Evolutionary conservation across 129 eudicot species (phyloP), one percentile per base, ranked within the genome.

Genomic region (Mikania micrantha): DNA sequence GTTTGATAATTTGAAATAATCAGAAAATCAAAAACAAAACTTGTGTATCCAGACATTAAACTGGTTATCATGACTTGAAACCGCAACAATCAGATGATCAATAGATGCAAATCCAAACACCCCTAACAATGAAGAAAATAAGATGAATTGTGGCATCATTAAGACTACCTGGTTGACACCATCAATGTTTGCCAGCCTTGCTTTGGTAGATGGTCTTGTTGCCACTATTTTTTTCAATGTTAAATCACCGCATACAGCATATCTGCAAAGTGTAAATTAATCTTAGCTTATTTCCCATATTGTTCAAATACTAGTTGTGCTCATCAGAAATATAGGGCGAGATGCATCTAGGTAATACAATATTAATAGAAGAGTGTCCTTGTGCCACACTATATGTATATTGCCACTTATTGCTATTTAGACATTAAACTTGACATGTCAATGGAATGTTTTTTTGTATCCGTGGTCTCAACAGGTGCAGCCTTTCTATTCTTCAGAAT

Each of bases 131-230:
- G 16, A 35, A 41, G 35, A 19, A 36, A 36, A 11, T 12, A 28
- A 25, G 20, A 21, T 13, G 38, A 64, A 40, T 13, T 40, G 15
- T 11, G 41, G 53, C 53, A 41, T 22, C 53, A 64, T 28, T 66
- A 66, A 21, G 50, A 16, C 67, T 83, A 88, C 97, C 97, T 91
- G 97, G 74, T 91, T 91, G 57, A 91, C 96, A 67, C 97, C 97
- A 63, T 91, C 96, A 56, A 91, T 85, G 80, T 91, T 91, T 27
- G 97, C 97, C 67, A 91, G 86, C 78, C 97, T 91, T 60, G 96
- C 94, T 79, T 75, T 85, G 39, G 87, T 81, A 52, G 97, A 91
- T 58, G 97, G 97, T 70, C 97, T 85, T 42, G 73, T 74, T 69
- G 84, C 77, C 49, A 81, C 83, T 61, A 91, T 85, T 77, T 78